phyloP scores from a whole-genome alignment of 2,329 filamentous ascomycete species.

The Alternaria panax region DNA sequence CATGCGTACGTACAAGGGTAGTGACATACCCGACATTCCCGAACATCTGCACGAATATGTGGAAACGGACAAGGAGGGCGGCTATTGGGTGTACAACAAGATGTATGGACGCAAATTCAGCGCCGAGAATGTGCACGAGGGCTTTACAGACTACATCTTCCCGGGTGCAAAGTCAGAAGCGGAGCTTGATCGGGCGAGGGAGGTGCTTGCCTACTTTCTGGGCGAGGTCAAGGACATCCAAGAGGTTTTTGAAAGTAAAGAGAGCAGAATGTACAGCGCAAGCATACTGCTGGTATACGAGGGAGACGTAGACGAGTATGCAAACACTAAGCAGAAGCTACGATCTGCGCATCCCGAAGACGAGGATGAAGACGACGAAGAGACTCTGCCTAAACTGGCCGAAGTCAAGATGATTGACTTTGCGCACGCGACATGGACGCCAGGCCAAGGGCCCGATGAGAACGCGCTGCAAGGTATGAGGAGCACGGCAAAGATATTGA shows the following conservation, averaged over 20 bases:
- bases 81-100: constrained; percentile 69
- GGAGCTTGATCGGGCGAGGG: constrained; percentile 52
- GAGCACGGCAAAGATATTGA: constrained; percentile 74
- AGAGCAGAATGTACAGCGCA: constrained; percentile 72
- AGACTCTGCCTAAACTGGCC: constrained; percentile 69
- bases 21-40: constrained; percentile 25
- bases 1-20: constrained; percentile 65
- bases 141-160: constrained; percentile 65
- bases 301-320: constrained; percentile 65
- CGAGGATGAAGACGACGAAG: constrained; percentile 56
- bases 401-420: constrained; percentile 94
- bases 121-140: constrained; percentile 62
- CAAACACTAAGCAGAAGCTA: constrained; percentile 49
- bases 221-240: constrained; percentile 63
- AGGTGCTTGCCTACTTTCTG: constrained; percentile 53
- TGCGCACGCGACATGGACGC: constrained; percentile 86
- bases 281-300: constrained; percentile 72
- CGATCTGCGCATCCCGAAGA: constrained; percentile 37
- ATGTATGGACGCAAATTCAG: constrained; percentile 68
- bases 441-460: constrained; percentile 83
- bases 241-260: constrained; percentile 65
- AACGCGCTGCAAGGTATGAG: constrained; percentile 79
- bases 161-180: constrained; percentile 40
- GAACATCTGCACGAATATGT: constrained; percentile 40
- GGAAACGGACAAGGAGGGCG: constrained; percentile 56